Base-by-base conservation (phyloP, 768 basidiomycete species). In the Fomitopsis serialis region DNA sequence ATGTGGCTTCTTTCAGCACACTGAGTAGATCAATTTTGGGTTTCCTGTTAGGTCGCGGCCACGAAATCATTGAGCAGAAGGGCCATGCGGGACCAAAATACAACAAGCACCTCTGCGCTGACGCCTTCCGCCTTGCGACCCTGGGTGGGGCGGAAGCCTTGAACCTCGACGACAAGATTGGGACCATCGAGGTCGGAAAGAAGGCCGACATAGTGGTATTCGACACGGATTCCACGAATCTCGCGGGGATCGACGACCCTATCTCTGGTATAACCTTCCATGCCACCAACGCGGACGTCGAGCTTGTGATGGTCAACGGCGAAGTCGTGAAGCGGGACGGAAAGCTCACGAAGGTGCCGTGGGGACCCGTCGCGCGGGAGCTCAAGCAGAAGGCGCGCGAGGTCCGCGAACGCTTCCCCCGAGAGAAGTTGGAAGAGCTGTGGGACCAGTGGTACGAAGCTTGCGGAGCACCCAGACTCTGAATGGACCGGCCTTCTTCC, bases 121-220 rank as follows among this genome's bases (percentile, higher is more conserved):
- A 65, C 32, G 65, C 62, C 12, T 63, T 68, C 57, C 59, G 66
- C 12, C 62, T 68, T 25, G 66, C 52, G 21, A 67, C 66, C 5
- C 55, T 67, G 21, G 65, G 67, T 19, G 66, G 67, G 13, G 67
- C 66, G n/a, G 67, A 67, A 52, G 59, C 62, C 0, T 42, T 66
- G 22, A 59, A 65, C 43, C 54, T 67, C 44, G 42, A 55, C 21
- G 34, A 61, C 34, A 42, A 63, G 29, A 58, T 66, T 46, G 66
- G 66, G 2, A 59, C 65, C 12, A 57, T 69, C 17, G 68, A 69
- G 48, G 65, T 65, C 7, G 66, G 66, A 42, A 69, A 69, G 58
- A 56, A 60, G 9, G 66, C 68, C 2, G 68, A 69, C 45, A 45
- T 69, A n/a, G 54, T 66, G 27, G 53, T 67, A 22, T 64, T 63